A percentile compares a stretch with the other conserved stretches of the same genome.
Conservation (phyloP, 2,329 filamentous ascomycete species). For the Nigrospora osmanthi region DNA sequence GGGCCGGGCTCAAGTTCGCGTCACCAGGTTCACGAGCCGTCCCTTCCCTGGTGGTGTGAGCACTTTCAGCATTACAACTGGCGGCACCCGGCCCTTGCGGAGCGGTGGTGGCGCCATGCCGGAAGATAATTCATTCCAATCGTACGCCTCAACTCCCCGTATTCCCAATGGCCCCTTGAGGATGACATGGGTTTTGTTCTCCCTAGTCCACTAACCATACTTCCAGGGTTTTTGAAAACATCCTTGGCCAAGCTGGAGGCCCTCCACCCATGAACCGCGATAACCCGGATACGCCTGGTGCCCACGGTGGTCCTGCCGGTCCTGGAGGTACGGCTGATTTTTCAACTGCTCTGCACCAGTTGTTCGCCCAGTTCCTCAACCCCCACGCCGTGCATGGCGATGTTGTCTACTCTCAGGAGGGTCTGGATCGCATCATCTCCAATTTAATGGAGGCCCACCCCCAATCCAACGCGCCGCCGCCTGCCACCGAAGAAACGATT, state of each 20-base stretch:
- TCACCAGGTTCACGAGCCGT: conserved; percentile 24
- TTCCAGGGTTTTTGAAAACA: conserved; percentile 36
- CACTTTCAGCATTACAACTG: conserved; percentile 40
- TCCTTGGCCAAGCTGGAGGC: conserved; percentile 29
- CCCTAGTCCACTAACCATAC: conserved; percentile 20
- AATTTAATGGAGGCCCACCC: conserved; percentile 80
- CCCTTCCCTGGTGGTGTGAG: conserved; percentile 31
- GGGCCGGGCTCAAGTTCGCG: conserved; percentile 11
- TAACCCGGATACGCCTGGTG: conserved; percentile 5
- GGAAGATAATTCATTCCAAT: conserved; percentile 34
- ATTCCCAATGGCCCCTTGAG: neutral
- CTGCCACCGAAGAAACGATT: conserved; percentile 71
- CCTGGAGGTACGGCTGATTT: conserved; percentile 18
- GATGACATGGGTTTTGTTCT: conserved; percentile 6
- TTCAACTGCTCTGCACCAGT: conserved; percentile 36
- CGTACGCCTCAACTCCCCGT: conserved; percentile 28
- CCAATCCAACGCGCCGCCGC: conserved; percentile 69
- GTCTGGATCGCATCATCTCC: conserved; percentile 79
- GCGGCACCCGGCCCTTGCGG: conserved; percentile 15
- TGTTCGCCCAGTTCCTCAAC: conserved; percentile 44
- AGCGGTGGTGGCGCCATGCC: conserved; percentile 2
- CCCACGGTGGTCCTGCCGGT: conserved; percentile 12
- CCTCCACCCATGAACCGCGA: conserved; percentile 22
- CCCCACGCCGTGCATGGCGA: conserved; percentile 58
- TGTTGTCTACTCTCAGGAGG: conserved; percentile 85